These are phyloP conservation scores for Cyclocybe aegerita DNA, from an alignment of 768 basidiomycete species.

Conservation along the genomic window DNA sequence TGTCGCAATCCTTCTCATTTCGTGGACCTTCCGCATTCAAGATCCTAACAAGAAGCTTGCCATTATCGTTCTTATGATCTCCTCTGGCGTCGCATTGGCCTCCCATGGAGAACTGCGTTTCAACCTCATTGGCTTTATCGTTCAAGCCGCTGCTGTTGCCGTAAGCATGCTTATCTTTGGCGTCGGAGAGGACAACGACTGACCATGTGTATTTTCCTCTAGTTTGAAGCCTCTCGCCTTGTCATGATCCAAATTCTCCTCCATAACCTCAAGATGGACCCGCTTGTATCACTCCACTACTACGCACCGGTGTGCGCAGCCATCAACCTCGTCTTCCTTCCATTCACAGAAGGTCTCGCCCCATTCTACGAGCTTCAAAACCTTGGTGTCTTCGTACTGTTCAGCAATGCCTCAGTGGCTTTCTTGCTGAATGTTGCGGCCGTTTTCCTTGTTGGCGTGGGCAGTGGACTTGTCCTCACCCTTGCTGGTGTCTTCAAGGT, in stretches of 20 bases:
- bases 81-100: conserved; percentile 83
- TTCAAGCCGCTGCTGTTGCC: conserved; percentile 82
- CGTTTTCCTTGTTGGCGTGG: conserved; percentile 90
- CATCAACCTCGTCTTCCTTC: conserved; percentile 83
- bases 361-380: conserved; percentile 75
- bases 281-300: conserved; percentile 92
- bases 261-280: conserved; percentile 97
- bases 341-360: conserved; percentile 85
- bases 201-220: not conserved
- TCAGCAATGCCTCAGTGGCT: conserved; percentile 84
- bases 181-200: not conserved
- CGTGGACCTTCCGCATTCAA: conserved; percentile 85
- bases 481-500: conserved; percentile 94
- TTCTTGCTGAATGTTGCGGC: conserved; percentile 92
- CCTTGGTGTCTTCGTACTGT: conserved; percentile 67
- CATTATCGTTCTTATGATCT: conserved; percentile 88
- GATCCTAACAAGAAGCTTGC: conserved; percentile 82
- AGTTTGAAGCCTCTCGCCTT: conserved; percentile 93
- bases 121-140: conserved; percentile 82
- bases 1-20: conserved; percentile 90
- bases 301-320: conserved; percentile 93
- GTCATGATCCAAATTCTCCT: conserved; percentile 96
- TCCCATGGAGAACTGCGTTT: conserved; percentile 89
- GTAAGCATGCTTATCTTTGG: conserved; percentile 39
- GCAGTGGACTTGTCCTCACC: conserved; percentile 85